Base-by-base conservation (phyloP, 306 rosid species). In the Trifolium fragiferum region DNA sequence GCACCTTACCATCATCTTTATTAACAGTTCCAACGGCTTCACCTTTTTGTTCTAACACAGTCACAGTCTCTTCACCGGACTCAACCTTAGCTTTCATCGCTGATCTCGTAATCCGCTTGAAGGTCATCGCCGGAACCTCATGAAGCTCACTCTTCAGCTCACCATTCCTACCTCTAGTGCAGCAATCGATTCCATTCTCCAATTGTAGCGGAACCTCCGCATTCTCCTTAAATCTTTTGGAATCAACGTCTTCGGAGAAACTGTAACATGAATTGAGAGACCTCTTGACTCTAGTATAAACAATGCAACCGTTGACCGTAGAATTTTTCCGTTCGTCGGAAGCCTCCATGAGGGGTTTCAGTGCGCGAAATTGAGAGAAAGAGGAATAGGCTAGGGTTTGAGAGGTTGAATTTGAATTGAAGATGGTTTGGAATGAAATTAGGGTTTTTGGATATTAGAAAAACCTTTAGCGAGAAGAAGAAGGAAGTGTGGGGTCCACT, bases 271-370 rank as follows among this genome's bases (percentile, higher is more conserved):
- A 73, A 85, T 72, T 57, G 58, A 68, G 76, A 20, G 84, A 15
- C 86, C 75, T 85, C 79, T 87, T 88, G 5, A 20, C 85, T 30
- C 97, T 88, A 11, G 96, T 87, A 60, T 93, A 93, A 55, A 93
- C 96, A 82, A 89, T 82, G 76, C 79, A 76, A 70, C 93, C 96
- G 50, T 89, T 77, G 40, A 87, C 96, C 25, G 78, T 30, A 21
- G 88, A 78, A 40, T 89, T 84, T 71, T 78, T 86, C 38, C 75
- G 72, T 30, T 79, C 68, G 60, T 79, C 80, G 12, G 85, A 82
- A 33, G 70, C 80, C 3, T 69, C 82, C 77, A 67, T 71, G 53
- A 19, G 10, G 38, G 32, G 76, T 80, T 78, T 76, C 82, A 18
- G 27, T 53, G 58, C 20, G 70, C 71, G 61, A 81, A 79, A 80